phyloP scores from a whole-genome alignment of 805 yeast genomes.

The Saccharomycopsis fibuligera region DNA sequence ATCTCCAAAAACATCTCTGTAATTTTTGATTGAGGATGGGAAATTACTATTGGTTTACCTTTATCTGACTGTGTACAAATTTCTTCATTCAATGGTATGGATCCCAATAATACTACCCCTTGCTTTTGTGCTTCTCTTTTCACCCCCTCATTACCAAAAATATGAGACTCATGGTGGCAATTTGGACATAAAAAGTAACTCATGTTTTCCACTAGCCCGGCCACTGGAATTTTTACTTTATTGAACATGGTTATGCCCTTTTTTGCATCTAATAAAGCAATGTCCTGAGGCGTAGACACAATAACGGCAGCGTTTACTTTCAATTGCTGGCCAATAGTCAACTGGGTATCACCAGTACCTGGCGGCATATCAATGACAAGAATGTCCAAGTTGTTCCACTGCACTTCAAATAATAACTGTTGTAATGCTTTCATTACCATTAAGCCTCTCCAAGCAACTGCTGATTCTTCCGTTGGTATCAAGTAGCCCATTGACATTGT shows the following conservation, averaged over 20 bases:
- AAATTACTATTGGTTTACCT: constrained; percentile 57
- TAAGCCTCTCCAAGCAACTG: constrained; percentile 81
- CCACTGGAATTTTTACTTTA: constrained; percentile 62
- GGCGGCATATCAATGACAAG: constrained; percentile 84
- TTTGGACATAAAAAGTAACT: constrained; percentile 70
- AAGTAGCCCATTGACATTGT: constrained; percentile 90
- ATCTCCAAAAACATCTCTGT: constrained; percentile 42
- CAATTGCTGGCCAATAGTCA: constrained; percentile 75
- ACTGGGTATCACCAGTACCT: constrained; percentile 84
- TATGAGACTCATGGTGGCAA: constrained; percentile 64
- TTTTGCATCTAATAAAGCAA: constrained; percentile 72
- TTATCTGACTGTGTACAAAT: constrained; percentile 57
- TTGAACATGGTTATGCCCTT: constrained; percentile 76
- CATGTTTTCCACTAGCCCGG: constrained; percentile 82
- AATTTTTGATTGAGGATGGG: constrained; percentile 32
- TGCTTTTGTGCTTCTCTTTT: constrained; percentile 43
- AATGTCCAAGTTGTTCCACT: constrained; percentile 64
- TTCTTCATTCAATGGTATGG: constrained; percentile 57
- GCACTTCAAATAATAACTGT: constrained; percentile 76
- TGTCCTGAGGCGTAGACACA: constrained; percentile 82
- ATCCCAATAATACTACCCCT: constrained; percentile 49
- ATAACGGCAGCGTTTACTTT: constrained; percentile 72
- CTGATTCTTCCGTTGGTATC: constrained; percentile 55
- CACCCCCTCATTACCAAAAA: constrained; percentile 61
- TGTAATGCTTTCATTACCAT: constrained; percentile 85